Percentiles rank a stretch among this genome's conserved stretches.
phyloP scores from a whole-genome alignment of 352 stramenopile species.

The Thalassiosira hispida region DNA sequence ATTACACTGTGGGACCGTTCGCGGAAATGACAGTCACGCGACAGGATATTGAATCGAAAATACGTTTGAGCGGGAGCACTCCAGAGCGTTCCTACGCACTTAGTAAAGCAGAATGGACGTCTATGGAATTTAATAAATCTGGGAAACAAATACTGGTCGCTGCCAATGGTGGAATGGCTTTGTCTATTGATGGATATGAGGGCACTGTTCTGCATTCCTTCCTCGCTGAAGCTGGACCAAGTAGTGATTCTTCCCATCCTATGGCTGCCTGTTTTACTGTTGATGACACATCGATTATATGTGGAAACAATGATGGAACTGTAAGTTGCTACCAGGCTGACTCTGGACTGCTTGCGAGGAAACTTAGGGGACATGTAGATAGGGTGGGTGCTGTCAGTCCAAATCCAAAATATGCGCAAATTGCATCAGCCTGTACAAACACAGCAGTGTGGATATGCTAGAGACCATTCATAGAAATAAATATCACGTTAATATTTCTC shows the following conservation, averaged over 20 bases:
- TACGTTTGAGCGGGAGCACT: constrained; percentile 21
- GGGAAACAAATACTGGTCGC: constrained; percentile 77
- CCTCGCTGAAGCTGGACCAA: constrained; percentile 21
- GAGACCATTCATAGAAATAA: constrained; percentile 8
- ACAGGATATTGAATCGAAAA: constrained; percentile 58
- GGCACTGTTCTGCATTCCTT: constrained; percentile 71
- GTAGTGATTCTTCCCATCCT: constrained; percentile 10
- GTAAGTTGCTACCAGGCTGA: constrained; percentile 71
- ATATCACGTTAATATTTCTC: constrained; percentile 3
- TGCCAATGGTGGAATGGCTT: constrained; percentile 44
- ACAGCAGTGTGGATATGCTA: constrained; percentile 74
- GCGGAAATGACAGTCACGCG: constrained; percentile 71
- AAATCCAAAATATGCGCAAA: constrained; percentile 78
- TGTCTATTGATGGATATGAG: constrained; percentile 80
- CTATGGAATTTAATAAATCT: constrained; percentile 74
- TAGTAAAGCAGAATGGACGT: constrained; percentile 56
- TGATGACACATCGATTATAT: constrained; percentile 70
- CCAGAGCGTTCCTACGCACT: constrained; percentile 37
- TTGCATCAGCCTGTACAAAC: constrained; percentile 65
- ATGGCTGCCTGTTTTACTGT: constrained; percentile 68
- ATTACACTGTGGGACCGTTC: constrained; percentile 75
- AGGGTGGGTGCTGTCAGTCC: constrained; percentile 48
- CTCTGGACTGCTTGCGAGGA: constrained; percentile 56
- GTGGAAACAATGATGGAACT: constrained; percentile 69
- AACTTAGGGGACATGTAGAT: constrained; percentile 59